These are phyloP conservation scores for Oehlia diaphana DNA, from an alignment of 192 early-diverging fungal species.

Conservation along the genomic window DNA sequence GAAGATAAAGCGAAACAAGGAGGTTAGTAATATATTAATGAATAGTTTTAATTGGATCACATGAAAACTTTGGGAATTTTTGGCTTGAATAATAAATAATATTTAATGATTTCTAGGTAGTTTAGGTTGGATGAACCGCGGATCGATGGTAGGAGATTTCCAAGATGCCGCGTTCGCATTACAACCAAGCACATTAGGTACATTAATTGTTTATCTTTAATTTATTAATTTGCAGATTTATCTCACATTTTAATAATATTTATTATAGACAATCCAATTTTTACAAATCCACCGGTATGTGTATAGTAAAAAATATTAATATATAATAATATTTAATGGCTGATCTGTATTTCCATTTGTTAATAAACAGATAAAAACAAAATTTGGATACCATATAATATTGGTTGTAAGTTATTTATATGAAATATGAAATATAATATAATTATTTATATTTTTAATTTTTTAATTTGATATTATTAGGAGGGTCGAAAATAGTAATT, in stretches of 20 bases:
- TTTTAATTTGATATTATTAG: too few species aligned
- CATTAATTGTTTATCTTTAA: not conserved
- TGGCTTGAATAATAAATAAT: not conserved
- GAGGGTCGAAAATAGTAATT: too few species aligned
- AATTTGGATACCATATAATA: slow-evolving; percentile 82
- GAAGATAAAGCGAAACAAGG: slow-evolving; percentile 85
- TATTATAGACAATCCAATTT: slow-evolving; percentile 53
- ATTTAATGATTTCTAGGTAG: slow-evolving; percentile 33
- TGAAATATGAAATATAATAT: not conserved
- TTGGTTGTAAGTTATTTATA: slow-evolving; percentile 60
- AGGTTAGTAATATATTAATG: slow-evolving; percentile 42
- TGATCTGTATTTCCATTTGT: not conserved
- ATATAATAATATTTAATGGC: not conserved
- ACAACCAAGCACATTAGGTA: slow-evolving; percentile 62
- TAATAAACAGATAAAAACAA: slow-evolving; percentile 56
- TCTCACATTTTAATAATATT: not conserved
- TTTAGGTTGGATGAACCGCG: slow-evolving; percentile 78
- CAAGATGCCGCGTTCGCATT: slow-evolving; percentile 81
- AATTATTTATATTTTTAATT: not conserved
- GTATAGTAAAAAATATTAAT: not conserved
- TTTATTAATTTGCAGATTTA: not conserved
- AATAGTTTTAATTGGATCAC: not conserved
- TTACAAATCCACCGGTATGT: slow-evolving; percentile 67
- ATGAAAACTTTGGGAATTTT: too few species aligned
- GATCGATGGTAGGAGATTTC: slow-evolving; percentile 66